Percentiles rank a stretch among this genome's conserved stretches.
phyloP scores from a whole-genome alignment of 2,329 filamentous ascomycete species.

The Talaromyces islandicus region DNA sequence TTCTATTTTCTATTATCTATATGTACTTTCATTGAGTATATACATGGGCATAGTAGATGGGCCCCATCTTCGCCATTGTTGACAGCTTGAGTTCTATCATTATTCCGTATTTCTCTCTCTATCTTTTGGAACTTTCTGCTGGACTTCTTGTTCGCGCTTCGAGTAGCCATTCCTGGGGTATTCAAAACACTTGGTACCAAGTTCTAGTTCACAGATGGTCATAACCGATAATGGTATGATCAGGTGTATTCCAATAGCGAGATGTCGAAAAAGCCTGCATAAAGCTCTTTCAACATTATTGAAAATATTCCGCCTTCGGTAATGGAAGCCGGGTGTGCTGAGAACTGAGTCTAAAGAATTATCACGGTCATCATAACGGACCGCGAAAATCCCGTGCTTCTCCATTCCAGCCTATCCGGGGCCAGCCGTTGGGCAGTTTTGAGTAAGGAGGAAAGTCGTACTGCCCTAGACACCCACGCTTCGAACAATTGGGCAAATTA shows the following conservation, averaged over 20 bases:
- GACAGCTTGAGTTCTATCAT: background rate
- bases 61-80: background rate
- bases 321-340: background rate
- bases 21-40: background rate
- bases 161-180: background rate
- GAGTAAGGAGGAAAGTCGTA: slow-evolving; percentile 5
- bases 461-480: slow-evolving; percentile 4
- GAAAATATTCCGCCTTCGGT: background rate
- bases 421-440: slow-evolving; percentile 6
- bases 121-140: accelerated
- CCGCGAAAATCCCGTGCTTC: slow-evolving; percentile 4
- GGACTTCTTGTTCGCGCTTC: background rate
- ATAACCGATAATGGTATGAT: background rate
- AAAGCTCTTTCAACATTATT: background rate
- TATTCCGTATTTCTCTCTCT: background rate
- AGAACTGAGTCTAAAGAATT: background rate
- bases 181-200: background rate
- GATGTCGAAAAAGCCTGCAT: background rate
- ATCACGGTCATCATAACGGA: background rate
- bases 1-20: background rate
- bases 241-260: background rate
- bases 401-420: slow-evolving; percentile 7
- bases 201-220: background rate
- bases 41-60: background rate
- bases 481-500: slow-evolving; percentile 1